Percentiles rank a stretch among this genome's conserved stretches.
phyloP scores from a whole-genome alignment of 2,329 filamentous ascomycete genomes.

The Stemphylium lycopersici region DNA sequence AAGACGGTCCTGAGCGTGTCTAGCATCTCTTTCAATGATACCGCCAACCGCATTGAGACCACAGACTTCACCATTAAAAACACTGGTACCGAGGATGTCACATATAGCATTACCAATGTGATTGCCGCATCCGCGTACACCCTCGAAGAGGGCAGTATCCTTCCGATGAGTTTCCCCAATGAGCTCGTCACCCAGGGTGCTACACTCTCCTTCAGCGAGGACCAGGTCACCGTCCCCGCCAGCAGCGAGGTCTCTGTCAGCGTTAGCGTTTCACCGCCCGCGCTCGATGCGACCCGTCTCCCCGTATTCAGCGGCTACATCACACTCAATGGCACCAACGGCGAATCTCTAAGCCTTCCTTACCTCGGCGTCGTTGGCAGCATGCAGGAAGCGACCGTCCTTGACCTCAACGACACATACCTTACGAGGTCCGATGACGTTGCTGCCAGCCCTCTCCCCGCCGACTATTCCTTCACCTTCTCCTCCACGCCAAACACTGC shows the following conservation, averaged over 20 bases:
- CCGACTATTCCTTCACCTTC: neutral
- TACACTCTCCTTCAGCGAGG: neutral
- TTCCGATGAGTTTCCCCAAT: neutral
- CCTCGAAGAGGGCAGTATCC: neutral
- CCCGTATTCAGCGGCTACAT: conserved; percentile 1
- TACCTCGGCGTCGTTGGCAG: neutral
- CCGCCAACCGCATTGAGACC: conserved; percentile 24
- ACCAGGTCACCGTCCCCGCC: neutral
- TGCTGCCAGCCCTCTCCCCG: no score
- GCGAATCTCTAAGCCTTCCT: neutral
- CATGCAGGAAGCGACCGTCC: neutral
- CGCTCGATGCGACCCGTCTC: neutral
- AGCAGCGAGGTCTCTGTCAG: neutral
- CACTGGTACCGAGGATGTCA: conserved; percentile 12
- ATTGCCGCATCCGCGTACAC: conserved; percentile 23
- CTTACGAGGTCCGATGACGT: neutral
- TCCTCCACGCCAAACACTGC: neutral
- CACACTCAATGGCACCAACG: neutral
- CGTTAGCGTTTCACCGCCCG: neutral
- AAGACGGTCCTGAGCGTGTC: conserved; percentile 13
- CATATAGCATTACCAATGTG: conserved; percentile 16
- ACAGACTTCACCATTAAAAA: conserved; percentile 26
- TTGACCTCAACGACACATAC: neutral
- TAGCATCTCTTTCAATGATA: conserved; percentile 25
- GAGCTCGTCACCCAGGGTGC: neutral